Evolutionary conservation across 148 eudicot genomes (phyloP).

Genomic region (Vaccinium darrowii): DNA sequence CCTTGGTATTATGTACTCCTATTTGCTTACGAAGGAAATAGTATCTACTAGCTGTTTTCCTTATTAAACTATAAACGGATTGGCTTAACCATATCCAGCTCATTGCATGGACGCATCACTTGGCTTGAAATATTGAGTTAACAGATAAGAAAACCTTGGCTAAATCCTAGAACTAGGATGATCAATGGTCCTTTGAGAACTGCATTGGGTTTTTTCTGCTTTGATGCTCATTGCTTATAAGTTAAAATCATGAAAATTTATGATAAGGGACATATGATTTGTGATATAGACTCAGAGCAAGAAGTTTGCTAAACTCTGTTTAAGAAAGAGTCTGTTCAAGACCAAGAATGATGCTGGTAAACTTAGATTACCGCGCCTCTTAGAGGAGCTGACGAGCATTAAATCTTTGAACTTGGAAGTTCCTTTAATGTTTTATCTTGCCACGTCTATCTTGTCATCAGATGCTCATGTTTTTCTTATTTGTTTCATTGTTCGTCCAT

Average conservation of each 20-base stretch:
- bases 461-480: slow-evolving; percentile 4
- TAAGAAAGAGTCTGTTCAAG: neutral
- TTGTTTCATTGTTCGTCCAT: slow-evolving; percentile 6
- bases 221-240: neutral
- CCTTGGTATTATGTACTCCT: neutral
- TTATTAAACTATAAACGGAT: neutral
- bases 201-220: neutral
- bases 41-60: neutral
- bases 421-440: neutral
- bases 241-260: neutral
- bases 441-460: neutral
- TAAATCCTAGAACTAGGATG: neutral
- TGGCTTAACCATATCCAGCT: neutral
- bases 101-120: neutral
- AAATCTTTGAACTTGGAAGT: neutral
- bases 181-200: neutral
- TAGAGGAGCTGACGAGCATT: neutral
- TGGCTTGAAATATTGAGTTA: neutral
- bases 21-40: neutral
- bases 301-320: neutral
- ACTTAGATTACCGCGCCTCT: neutral
- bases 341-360: neutral
- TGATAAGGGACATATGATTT: neutral
- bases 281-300: neutral
- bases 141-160: neutral